Conservation (phyloP, 768 basidiomycete genomes). For the Collybia nuda region DNA sequence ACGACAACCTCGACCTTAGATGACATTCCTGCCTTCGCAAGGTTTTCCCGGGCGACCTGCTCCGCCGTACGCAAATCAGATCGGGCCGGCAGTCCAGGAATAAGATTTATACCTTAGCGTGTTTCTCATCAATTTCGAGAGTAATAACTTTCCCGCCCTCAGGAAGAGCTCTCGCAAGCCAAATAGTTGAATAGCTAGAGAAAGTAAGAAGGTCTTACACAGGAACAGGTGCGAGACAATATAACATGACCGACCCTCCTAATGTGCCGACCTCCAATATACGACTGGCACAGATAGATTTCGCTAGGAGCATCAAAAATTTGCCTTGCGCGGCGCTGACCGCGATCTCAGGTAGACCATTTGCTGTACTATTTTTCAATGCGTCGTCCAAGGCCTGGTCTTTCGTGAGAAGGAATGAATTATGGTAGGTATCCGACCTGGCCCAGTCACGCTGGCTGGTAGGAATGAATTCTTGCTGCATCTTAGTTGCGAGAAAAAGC, state of each 20-base stretch:
- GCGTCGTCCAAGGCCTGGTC: conserved; percentile 44
- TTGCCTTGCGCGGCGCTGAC: conserved; percentile 58
- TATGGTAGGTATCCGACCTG: conserved; percentile 55
- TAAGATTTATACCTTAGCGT: conserved; percentile 38
- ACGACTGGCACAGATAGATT: conserved; percentile 51
- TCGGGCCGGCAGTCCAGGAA: neutral
- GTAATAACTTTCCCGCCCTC: conserved; percentile 48
- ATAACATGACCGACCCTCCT: conserved; percentile 47
- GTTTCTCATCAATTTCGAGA: conserved; percentile 43
- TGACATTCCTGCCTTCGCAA: conserved; percentile 51
- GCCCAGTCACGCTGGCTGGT: conserved; percentile 40
- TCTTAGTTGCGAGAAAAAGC: neutral
- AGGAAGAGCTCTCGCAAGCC: conserved; percentile 46
- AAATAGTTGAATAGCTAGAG: conserved; percentile 42
- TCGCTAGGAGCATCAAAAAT: conserved; percentile 51
- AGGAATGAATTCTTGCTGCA: conserved; percentile 6
- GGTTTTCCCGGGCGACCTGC: conserved; percentile 59
- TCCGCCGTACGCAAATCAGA: neutral
- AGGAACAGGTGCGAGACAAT: neutral
- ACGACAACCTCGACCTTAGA: conserved; percentile 48
- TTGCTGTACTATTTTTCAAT: conserved; percentile 34
- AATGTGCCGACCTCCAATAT: conserved; percentile 68
- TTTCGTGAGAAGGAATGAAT: conserved; percentile 46
- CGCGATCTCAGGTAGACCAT: conserved; percentile 52
- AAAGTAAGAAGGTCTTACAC: neutral